Evolutionary conservation across 2,329 filamentous ascomycete species (phyloP).

Genomic region (Aspergillus ruber): DNA sequence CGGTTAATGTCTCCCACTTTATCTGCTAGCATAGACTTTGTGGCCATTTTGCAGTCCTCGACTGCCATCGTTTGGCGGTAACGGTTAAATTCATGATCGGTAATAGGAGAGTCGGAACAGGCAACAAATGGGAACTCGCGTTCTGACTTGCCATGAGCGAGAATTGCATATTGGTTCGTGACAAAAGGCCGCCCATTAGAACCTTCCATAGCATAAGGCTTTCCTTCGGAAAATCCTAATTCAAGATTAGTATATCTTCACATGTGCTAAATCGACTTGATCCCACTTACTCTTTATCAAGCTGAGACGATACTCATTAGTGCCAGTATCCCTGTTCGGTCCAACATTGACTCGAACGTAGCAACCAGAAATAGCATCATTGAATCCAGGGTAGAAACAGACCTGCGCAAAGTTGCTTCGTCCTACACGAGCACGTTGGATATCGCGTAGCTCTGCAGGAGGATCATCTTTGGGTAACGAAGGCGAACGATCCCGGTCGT

Average conservation of each 20-base stretch:
- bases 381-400: slow-evolving; percentile 89
- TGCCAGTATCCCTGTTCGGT: slow-evolving; percentile 62
- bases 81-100: slow-evolving; percentile 76
- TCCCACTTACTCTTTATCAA: slow-evolving; percentile 66
- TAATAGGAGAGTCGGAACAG: slow-evolving; percentile 78
- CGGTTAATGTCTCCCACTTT: slow-evolving; percentile 78
- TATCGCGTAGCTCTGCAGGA: slow-evolving; percentile 68
- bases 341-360: slow-evolving; percentile 82
- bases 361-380: slow-evolving; percentile 72
- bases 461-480: slow-evolving; percentile 56
- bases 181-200: slow-evolving; percentile 68
- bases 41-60: slow-evolving; percentile 67
- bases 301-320: slow-evolving; percentile 80
- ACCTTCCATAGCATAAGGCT: slow-evolving; percentile 74
- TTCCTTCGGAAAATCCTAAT: slow-evolving; percentile 67
- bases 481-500: slow-evolving; percentile 50
- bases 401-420: slow-evolving; percentile 81
- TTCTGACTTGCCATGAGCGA: slow-evolving; percentile 75
- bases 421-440: slow-evolving; percentile 76
- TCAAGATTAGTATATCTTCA: slow-evolving; percentile 18
- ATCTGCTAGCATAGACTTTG: slow-evolving; percentile 58
- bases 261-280: background rate
- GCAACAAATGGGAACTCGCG: slow-evolving; percentile 85
- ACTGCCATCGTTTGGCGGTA: slow-evolving; percentile 69
- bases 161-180: slow-evolving; percentile 77